Conservation (phyloP, 2,329 filamentous ascomycete species). For the Scedosporium aurantiacum region DNA sequence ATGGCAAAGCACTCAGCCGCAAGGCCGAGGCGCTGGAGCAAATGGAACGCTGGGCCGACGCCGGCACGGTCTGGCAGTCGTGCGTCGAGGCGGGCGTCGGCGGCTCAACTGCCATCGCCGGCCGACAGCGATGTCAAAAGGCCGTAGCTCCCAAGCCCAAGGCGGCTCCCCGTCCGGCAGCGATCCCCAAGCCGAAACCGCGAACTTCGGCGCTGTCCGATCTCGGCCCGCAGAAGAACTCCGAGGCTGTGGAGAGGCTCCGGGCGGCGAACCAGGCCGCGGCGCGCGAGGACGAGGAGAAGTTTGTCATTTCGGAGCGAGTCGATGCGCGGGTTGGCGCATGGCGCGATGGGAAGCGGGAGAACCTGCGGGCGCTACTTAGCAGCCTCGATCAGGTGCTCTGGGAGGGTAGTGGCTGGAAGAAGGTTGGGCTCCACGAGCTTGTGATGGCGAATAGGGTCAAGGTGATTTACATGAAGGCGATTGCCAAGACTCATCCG, state of each 20-base stretch:
- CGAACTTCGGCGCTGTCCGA: constrained; percentile 28
- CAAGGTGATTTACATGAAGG: constrained; percentile 98
- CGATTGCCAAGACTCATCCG: constrained; percentile 94
- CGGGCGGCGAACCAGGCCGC: constrained; percentile 77
- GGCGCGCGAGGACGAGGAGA: constrained; percentile 81
- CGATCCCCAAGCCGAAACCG: constrained; percentile 32
- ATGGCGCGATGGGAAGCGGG: constrained; percentile 86
- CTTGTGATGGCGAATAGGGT: constrained; percentile 87
- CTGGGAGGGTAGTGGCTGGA: constrained; percentile 91
- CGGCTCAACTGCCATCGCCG: constrained; percentile 73
- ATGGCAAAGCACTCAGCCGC: constrained; percentile 82
- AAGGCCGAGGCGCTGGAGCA: constrained; percentile 95
- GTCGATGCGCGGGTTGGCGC: constrained; percentile 68
- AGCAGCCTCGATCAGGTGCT: constrained; percentile 80
- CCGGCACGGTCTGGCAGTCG: constrained; percentile 65
- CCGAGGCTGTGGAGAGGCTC: constrained; percentile 71
- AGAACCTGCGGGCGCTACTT: constrained; percentile 80
- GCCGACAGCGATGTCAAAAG: constrained; percentile 80
- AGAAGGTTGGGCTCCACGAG: constrained; percentile 90
- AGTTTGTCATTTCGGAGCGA: constrained; percentile 74
- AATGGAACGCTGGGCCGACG: constrained; percentile 88
- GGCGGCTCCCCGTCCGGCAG: constrained; percentile 30
- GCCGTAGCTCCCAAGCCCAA: constrained; percentile 63
- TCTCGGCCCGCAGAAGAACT: constrained; percentile 38
- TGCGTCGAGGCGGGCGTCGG: constrained; percentile 80